phyloP scores from a whole-genome alignment of 108 stramenopile genomes.

The Cyclotella distinguenda region DNA sequence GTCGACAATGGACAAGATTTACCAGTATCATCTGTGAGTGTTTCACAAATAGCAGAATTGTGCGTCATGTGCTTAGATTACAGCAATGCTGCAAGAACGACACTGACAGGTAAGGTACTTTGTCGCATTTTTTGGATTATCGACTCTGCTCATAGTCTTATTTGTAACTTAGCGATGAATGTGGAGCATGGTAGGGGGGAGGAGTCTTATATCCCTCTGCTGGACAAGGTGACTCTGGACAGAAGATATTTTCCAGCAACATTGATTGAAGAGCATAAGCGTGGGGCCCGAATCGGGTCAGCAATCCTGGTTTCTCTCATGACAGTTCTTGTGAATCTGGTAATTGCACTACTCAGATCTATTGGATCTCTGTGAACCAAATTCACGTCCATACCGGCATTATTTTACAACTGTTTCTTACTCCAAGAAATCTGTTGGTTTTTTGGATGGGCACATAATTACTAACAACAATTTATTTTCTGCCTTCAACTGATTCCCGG shows the following conservation, averaged over 20 bases:
- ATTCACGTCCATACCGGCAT: too few relatives aligned
- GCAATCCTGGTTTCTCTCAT: constrained; percentile 24
- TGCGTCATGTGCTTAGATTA: constrained; percentile 52
- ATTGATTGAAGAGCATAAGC: constrained; percentile 43
- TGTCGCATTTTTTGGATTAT: too few relatives aligned
- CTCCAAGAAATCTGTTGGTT: too few relatives aligned
- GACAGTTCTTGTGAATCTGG: constrained; percentile 20
- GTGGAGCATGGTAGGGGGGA: constrained; percentile 33
- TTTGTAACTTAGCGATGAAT: too few relatives aligned
- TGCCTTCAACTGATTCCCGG: too few relatives aligned
- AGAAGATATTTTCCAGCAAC: constrained; percentile 34
- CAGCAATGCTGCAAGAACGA: constrained; percentile 47
- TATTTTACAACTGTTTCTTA: too few relatives aligned
- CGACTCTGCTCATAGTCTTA: too few relatives aligned
- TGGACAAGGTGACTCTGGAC: constrained; percentile 54
- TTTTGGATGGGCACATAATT: too few relatives aligned
- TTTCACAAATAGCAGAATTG: constrained; percentile 60
- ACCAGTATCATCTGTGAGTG: constrained; percentile 51
- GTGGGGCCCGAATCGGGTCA: constrained; percentile 37
- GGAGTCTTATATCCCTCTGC: constrained; percentile 48
- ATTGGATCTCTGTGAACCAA: constrained; percentile 3
- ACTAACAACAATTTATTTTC: too few relatives aligned
- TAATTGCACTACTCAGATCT: constrained; percentile 9
- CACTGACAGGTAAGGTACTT: constrained; percentile 63
- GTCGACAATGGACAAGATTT: constrained; percentile 70